Base-by-base conservation (phyloP, 306 rosid species). In the Lathyrus aphaca region DNA sequence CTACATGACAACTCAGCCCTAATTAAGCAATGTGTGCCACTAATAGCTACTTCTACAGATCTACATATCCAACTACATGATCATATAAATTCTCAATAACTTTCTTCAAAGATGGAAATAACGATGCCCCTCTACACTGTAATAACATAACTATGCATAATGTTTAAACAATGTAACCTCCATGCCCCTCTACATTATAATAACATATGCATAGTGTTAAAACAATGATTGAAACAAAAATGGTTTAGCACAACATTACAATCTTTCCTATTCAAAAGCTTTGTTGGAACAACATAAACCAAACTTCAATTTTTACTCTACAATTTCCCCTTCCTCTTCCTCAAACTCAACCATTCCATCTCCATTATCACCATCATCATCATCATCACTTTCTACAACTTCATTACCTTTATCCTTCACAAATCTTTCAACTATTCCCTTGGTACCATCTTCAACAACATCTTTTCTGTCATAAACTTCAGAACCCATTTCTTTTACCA, bases 301-400 rank as follows among this genome's bases (percentile, higher is more conserved):
- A 74, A 38, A 38, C 55, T 64, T 40, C 18, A 59, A 46, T n/a
- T 53, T 73, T 75, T 69, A 86, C 66, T 79, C 84, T 58, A 84
- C 59, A 71, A 93, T 88, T 71, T 90, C 94, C 10, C 94, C 97
- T 80, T 88, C 98, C 77, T 93, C 96, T 79, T 86, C 88, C 37
- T 75, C 87, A 3, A 71, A 74, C 63, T 59, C 35, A 73, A 60
- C 67, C 13, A 38, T 74, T 39, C 59, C 82, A 70, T 75, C 71
- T 64, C 68, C 79, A 35, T 57, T 39, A 32, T 40, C 55, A 46
- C 76, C 48, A 5, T 53, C 77, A 23, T 51, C 75, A 23, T 51
- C 75, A 23, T 51, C 75, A 21, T 51, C 72, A 67, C 23, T 10
- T 8, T 38, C 69, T 23, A 39, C 49, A 18, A 60, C 51, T 3